Evolutionary conservation across 257 asterid species (phyloP).

Genomic region (Fraxinus excelsior): DNA sequence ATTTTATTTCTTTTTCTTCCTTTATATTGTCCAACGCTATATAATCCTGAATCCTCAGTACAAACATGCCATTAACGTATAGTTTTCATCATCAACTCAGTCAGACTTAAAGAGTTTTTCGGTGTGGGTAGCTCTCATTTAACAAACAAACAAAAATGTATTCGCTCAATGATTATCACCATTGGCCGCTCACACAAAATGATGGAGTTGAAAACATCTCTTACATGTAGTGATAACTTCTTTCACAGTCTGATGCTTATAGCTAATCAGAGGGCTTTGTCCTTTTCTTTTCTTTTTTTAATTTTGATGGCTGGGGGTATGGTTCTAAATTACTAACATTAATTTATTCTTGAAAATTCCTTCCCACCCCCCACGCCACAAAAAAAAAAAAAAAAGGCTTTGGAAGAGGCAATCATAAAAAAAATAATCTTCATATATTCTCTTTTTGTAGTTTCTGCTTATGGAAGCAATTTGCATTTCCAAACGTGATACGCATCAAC

Average conservation of each 20-base stretch:
- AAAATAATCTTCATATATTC: neutral
- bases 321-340: slow-evolving; percentile 2
- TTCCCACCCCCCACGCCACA: no score
- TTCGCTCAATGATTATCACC: neutral
- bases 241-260: slow-evolving; percentile 9
- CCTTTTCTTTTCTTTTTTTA: neutral
- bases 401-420: neutral
- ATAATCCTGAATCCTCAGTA: neutral
- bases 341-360: neutral
- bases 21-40: neutral
- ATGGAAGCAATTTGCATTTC: slow-evolving; percentile 5
- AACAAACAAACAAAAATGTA: slow-evolving; percentile 1
- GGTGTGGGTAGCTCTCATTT: neutral
- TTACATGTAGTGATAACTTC: neutral
- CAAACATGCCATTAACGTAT: neutral
- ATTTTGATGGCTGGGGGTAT: neutral
- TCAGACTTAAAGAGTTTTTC: neutral
- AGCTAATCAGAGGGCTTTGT: neutral
- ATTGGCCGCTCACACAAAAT: slow-evolving; percentile 40
- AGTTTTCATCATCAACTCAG: slow-evolving; percentile 5
- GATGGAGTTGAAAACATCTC: slow-evolving; percentile 24
- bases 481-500: slow-evolving; percentile 1
- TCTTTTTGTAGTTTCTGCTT: neutral
- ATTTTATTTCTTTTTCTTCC: neutral
- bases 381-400: neutral